Percentiles rank a stretch among this genome's conserved stretches.
These are phyloP conservation scores for Vinca minor DNA, from an alignment of 257 asterid species.

Conservation along the genomic window DNA sequence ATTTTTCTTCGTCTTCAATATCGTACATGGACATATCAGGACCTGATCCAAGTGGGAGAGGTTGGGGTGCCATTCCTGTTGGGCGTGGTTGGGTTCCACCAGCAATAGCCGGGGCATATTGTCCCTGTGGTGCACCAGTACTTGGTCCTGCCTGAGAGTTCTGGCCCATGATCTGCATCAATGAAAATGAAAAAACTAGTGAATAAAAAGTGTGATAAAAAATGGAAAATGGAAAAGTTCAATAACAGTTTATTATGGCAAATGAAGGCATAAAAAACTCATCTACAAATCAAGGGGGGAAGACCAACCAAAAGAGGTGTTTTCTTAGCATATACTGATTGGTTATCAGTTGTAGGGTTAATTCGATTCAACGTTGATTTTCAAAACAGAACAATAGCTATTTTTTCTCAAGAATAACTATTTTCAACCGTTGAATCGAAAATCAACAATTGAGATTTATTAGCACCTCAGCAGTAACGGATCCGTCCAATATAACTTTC, in stretches of 20 bases:
- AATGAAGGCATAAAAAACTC: too few species aligned
- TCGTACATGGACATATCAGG: slow-evolving; percentile 59
- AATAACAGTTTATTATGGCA: too few species aligned
- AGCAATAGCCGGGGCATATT: slow-evolving; percentile 79
- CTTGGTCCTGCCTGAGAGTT: slow-evolving; percentile 51
- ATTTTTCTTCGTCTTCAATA: slow-evolving; percentile 67
- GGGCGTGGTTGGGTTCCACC: slow-evolving; percentile 84
- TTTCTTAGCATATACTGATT: too few species aligned
- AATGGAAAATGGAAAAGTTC: not conserved
- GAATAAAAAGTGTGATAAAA: slow-evolving; percentile 2
- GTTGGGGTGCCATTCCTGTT: slow-evolving; percentile 60
- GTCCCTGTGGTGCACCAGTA: slow-evolving; percentile 56
- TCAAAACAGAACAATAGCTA: too few species aligned
- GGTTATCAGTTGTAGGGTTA: too few species aligned
- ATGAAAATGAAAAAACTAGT: slow-evolving; percentile 23
- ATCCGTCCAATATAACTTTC: too few species aligned
- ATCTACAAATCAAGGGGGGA: too few species aligned
- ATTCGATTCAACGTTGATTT: too few species aligned
- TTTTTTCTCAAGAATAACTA: not conserved
- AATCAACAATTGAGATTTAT: too few species aligned
- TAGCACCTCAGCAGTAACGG: too few species aligned
- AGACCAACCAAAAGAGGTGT: too few species aligned
- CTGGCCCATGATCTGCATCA: slow-evolving; percentile 41
- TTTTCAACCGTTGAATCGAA: too few species aligned
- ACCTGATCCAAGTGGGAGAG: slow-evolving; percentile 55